A percentile compares a stretch with the other conserved stretches of the same genome.
Conservation (phyloP, 179 eudicot genomes). For the Sideroxylon spinosum region DNA sequence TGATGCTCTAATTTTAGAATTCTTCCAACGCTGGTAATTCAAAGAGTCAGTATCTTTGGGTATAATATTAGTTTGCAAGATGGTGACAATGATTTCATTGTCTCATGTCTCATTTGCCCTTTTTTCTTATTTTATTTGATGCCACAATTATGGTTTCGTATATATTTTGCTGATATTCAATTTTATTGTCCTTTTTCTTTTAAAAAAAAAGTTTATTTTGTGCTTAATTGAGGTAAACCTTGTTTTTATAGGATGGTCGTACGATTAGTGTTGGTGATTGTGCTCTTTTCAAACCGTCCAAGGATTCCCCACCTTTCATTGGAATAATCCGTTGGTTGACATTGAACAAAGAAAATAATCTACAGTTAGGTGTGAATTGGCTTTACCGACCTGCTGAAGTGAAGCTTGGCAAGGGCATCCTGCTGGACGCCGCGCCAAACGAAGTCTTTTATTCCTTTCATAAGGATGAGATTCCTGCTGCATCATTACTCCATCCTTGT, state of each 20-base stretch:
- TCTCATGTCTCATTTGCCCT: not conserved
- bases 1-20: too few relatives aligned
- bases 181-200: not conserved
- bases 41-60: not conserved
- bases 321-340: constrained; percentile 49
- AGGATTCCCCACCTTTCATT: constrained; percentile 58
- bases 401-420: constrained; percentile 59
- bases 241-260: constrained; percentile 54
- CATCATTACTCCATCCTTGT: constrained; percentile 82
- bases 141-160: not conserved
- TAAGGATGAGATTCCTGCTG: constrained; percentile 79
- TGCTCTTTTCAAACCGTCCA: constrained; percentile 68
- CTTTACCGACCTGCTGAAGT: constrained; percentile 75
- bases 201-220: not conserved
- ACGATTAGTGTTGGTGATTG: constrained; percentile 67
- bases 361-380: constrained; percentile 55
- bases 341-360: constrained; percentile 37
- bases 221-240: not conserved
- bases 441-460: constrained; percentile 81
- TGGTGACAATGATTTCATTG: not conserved
- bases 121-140: not conserved
- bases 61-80: too few relatives aligned
- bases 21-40: too few relatives aligned
- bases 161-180: not conserved
- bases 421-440: constrained; percentile 74